Conservation (phyloP, 2,329 filamentous ascomycete genomes). For the Sarocladium oryzae region DNA sequence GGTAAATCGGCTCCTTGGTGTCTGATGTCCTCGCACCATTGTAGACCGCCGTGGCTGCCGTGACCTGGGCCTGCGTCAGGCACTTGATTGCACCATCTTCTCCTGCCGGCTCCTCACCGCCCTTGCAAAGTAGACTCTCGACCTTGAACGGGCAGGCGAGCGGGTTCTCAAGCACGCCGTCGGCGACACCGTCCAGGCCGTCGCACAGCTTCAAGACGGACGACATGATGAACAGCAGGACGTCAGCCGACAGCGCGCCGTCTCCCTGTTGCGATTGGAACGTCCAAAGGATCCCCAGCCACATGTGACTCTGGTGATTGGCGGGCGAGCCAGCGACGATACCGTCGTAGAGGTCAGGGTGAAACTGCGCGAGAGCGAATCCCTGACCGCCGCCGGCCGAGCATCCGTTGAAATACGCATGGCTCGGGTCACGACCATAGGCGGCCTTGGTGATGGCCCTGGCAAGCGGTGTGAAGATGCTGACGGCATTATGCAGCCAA, state of each 20-base stretch:
- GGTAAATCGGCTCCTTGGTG: background rate
- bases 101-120: background rate
- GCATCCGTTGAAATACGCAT: conserved; percentile 1
- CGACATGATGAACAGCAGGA: background rate
- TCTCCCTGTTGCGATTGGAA: background rate
- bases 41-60: background rate
- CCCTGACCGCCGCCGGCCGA: conserved; percentile 6
- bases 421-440: background rate
- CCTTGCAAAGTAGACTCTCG: background rate
- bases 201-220: conserved; percentile 6
- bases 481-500: conserved; percentile 8
- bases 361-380: conserved; percentile 3
- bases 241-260: background rate
- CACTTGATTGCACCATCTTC: background rate
- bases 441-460: background rate
- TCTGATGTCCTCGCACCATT: background rate
- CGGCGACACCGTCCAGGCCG: conserved; percentile 5
- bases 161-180: conserved; percentile 7
- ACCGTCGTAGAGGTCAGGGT: conserved; percentile 2
- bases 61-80: background rate
- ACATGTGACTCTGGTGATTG: conserved; percentile 1
- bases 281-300: background rate
- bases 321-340: conserved; percentile 1
- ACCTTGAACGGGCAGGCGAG: conserved; percentile 7
- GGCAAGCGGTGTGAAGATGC: conserved; percentile 4